Conservation (phyloP, 73 alveolate species). For the Symbiodinium natans region DNA sequence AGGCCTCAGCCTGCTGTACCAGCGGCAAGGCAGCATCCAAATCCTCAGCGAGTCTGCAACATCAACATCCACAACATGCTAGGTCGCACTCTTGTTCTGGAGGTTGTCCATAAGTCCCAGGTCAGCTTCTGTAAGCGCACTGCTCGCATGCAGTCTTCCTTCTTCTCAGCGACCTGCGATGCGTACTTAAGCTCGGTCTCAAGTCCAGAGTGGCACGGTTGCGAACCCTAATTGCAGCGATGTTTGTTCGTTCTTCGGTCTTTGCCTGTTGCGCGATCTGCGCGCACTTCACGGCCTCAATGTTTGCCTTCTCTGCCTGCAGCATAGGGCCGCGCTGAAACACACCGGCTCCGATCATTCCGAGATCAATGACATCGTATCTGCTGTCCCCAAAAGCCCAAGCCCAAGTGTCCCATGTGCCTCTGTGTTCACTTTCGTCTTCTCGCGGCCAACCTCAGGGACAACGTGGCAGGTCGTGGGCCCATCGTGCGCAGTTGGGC, state of each 20-base stretch:
- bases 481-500: background rate
- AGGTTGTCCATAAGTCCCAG: too few species aligned
- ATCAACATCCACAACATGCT: too few species aligned
- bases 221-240: too few species aligned
- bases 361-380: too few species aligned
- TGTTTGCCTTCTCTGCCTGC: slow-evolving; percentile 97
- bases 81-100: too few species aligned
- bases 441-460: slow-evolving; percentile 62
- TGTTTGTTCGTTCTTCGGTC: too few species aligned
- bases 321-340: background rate
- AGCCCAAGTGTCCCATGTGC: background rate
- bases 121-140: background rate
- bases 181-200: too few species aligned
- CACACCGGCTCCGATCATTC: background rate
- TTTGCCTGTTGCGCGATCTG: slow-evolving; percentile 96
- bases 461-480: background rate
- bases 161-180: slow-evolving; percentile 69
- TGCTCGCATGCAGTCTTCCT: slow-evolving; percentile 60
- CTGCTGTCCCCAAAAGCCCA: too few species aligned
- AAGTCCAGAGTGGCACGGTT: background rate
- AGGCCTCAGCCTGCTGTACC: slow-evolving; percentile 97
- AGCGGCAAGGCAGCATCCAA: slow-evolving; percentile 97
- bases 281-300: slow-evolving; percentile 98
- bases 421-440: slow-evolving; percentile 79
- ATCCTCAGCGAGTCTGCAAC: slow-evolving; percentile 7